These are phyloP conservation scores for Kodamaea sagamina DNA, from an alignment of 805 yeast genomes.

Conservation along the genomic window DNA sequence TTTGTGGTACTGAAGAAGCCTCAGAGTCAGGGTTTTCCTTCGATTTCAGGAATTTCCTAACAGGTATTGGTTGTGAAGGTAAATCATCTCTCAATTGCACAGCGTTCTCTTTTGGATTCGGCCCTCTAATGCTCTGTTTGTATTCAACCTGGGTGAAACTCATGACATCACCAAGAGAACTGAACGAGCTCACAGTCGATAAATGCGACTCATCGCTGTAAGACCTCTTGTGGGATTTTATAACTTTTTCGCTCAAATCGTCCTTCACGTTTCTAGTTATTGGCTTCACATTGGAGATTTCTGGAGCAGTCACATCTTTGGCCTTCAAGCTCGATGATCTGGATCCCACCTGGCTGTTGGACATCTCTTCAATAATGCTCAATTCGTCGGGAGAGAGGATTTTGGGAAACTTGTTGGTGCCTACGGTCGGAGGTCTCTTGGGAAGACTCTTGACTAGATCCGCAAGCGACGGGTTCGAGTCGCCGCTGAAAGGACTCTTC, in stretches of 20 bases:
- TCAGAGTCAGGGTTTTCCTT: too few relatives aligned
- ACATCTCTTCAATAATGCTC: constrained; percentile 45
- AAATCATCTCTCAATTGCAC: too few relatives aligned
- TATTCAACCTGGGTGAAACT: constrained; percentile 17
- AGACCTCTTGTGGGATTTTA: constrained; percentile 21
- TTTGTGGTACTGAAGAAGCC: too few relatives aligned
- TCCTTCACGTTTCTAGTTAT: constrained; percentile 7
- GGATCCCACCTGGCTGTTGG: constrained; percentile 28
- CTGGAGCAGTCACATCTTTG: background rate
- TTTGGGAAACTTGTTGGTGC: constrained; percentile 13
- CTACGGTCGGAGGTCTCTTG: background rate
- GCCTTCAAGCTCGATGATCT: constrained; percentile 32
- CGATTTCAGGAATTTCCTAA: too few relatives aligned
- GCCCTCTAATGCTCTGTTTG: background rate
- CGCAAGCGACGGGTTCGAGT: background rate
- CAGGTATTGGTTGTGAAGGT: background rate
- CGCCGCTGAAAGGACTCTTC: background rate
- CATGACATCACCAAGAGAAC: constrained; percentile 36
- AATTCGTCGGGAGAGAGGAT: constrained; percentile 35
- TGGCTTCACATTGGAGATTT: background rate
- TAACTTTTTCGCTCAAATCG: constrained; percentile 8
- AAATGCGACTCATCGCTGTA: constrained; percentile 41
- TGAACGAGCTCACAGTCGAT: constrained; percentile 36
- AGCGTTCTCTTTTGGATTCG: too few relatives aligned
- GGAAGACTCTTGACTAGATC: background rate